Percentiles rank a stretch among this genome's conserved stretches.
phyloP scores from a whole-genome alignment of 352 stramenopile genomes.

The Lagenidium sp. region DNA sequence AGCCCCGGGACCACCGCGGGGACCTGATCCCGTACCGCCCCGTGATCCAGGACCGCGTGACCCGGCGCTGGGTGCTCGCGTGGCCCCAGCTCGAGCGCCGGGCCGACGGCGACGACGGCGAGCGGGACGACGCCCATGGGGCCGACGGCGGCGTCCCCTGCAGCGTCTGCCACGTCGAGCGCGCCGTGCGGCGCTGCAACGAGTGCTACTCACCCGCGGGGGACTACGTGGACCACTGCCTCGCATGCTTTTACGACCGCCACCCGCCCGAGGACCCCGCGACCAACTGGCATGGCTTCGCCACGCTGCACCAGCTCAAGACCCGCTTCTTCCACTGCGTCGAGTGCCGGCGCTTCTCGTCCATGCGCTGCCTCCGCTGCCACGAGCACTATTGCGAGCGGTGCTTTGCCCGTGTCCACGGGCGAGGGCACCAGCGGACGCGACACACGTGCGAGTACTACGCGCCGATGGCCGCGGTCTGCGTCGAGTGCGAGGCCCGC shows the following conservation, averaged over 20 bases:
- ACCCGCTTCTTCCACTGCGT: slow-evolving; percentile 49
- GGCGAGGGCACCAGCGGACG: slow-evolving; percentile 42
- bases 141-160: slow-evolving; percentile 17
- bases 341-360: slow-evolving; percentile 60
- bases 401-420: slow-evolving; percentile 65
- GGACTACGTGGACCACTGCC: slow-evolving; percentile 67
- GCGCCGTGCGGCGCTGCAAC: slow-evolving; percentile 49
- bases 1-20: slow-evolving; percentile 44
- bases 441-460: slow-evolving; percentile 54
- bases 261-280: slow-evolving; percentile 22
- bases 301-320: slow-evolving; percentile 24
- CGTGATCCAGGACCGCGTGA: slow-evolving; percentile 63
- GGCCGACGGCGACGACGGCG: background rate
- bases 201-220: slow-evolving; percentile 50
- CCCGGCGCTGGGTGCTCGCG: slow-evolving; percentile 55
- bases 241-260: slow-evolving; percentile 61
- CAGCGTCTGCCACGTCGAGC: slow-evolving; percentile 44
- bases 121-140: slow-evolving; percentile 3
- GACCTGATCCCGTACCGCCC: slow-evolving; percentile 46
- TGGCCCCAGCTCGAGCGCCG: slow-evolving; percentile 46
- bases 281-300: slow-evolving; percentile 55
- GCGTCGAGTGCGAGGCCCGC: slow-evolving; percentile 63
- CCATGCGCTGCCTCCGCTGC: slow-evolving; percentile 51
- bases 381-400: slow-evolving; percentile 75
- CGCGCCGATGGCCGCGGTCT: slow-evolving; percentile 34